A percentile compares a stretch with the other conserved stretches of the same genome.
phyloP scores from a whole-genome alignment of 2,329 filamentous ascomycete genomes.

The Ophioceras dolichostomum region DNA sequence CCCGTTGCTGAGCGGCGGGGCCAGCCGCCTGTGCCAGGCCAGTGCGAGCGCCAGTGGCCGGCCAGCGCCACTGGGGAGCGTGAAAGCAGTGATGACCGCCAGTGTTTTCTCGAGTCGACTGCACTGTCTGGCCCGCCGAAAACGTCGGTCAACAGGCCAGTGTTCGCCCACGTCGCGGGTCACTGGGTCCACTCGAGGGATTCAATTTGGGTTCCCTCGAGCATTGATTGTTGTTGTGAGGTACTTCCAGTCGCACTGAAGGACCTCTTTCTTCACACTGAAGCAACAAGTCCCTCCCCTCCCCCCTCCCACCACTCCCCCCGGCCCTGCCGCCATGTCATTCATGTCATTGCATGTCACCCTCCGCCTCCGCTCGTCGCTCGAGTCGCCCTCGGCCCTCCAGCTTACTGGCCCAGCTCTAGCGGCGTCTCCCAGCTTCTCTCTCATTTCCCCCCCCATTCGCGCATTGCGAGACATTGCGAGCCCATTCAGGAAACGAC shows the following conservation, averaged over 20 bases:
- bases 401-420: conserved; percentile 1
- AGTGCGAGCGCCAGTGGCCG: background rate
- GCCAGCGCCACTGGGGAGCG: too few species aligned
- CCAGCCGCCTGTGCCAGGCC: background rate
- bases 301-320: too few species aligned
- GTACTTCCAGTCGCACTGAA: too few species aligned
- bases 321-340: conserved; percentile 2
- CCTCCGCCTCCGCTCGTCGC: background rate
- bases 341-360: conserved; percentile 2
- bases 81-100: too few species aligned
- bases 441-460: conserved; percentile 3
- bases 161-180: background rate
- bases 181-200: background rate
- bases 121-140: background rate
- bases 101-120: background rate
- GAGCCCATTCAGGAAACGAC: background rate
- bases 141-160: background rate
- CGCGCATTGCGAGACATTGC: too few species aligned
- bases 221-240: background rate
- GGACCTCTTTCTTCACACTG: too few species aligned
- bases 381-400: background rate
- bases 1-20: background rate
- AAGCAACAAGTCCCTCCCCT: too few species aligned
- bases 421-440: conserved; percentile 1
- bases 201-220: background rate